These are phyloP conservation scores for Salix udensis DNA, from an alignment of 345 rosid genomes.

Conservation along the genomic window DNA sequence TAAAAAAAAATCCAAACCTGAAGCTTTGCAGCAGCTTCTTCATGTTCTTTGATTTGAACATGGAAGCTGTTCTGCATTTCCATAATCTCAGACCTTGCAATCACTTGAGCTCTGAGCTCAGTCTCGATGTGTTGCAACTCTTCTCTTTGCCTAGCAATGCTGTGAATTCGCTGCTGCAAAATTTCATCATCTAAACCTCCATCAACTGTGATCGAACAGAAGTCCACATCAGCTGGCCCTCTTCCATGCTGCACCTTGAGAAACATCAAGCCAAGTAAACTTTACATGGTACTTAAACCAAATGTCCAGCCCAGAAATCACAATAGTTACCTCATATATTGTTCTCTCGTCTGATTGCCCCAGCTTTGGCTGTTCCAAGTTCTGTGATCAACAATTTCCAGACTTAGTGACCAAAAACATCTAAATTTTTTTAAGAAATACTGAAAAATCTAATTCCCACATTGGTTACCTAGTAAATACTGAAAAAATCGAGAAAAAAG, in stretches of 20 bases:
- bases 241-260: constrained; percentile 76
- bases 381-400: constrained; percentile 29
- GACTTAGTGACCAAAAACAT: neutral
- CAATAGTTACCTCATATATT: constrained; percentile 62
- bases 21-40: constrained; percentile 54
- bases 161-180: constrained; percentile 59
- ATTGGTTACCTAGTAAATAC: neutral
- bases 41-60: constrained; percentile 59
- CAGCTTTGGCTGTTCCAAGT: constrained; percentile 57
- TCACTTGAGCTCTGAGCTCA: constrained; percentile 71
- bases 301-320: constrained; percentile 3
- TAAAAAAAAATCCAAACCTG: constrained; percentile 43
- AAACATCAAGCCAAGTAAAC: constrained; percentile 32
- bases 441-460: neutral
- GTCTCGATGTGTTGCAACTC: constrained; percentile 73
- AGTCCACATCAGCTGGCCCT: constrained; percentile 56
- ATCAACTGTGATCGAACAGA: constrained; percentile 54
- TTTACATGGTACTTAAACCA: neutral
- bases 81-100: constrained; percentile 62
- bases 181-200: constrained; percentile 46
- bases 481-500: neutral
- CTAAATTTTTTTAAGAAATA: neutral
- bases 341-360: constrained; percentile 75
- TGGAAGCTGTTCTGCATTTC: constrained; percentile 57
- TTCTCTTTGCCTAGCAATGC: constrained; percentile 58